Evolutionary conservation across 2,329 filamentous ascomycete genomes (phyloP), one percentile per base, ranked within the genome.

Genomic region (Colletotrichum lindemuthianum): DNA sequence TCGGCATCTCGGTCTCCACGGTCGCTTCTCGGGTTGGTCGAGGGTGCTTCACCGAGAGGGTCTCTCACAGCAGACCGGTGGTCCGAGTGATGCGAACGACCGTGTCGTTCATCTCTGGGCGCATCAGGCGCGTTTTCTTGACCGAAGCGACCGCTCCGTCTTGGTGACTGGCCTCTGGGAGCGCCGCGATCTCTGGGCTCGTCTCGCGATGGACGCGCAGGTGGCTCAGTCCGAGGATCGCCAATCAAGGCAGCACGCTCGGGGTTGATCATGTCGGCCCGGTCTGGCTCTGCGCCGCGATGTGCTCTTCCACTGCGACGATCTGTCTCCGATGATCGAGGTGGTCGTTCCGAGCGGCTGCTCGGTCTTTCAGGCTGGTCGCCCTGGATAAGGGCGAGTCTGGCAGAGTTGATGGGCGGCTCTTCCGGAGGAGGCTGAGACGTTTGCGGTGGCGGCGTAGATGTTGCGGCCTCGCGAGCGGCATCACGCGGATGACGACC

Each of bases 341-440:
- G 53, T 13, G 60, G 51, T 37, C 63, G 59, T 12, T 68, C 61
- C 13, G 57, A 36, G 41, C 67, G 63, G 15, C 43, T 56, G 5
- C 24, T 24, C 24, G 59, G 34, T 12, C 65, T 48, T 16, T 60
- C 53, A 6, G 66, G 64, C 15, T 75, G 73, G 37, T 80, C 77
- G 43, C 72, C 73, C 15, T 77, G 70, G 55, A 86, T 80, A 6
- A 85, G 74, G 8, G 84, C 80, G 36, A 84, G 83, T 60, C 86
- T 80, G 55, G 86, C 84, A 1, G 86, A 84, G 65, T 87, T 87
- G 69, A 87, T 83, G 8, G 77, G 76, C 8, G 84, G 83, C 10
- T 84, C 85, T 15, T 76, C 72, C 10, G 75, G 69, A 12, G 77
- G 71, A n/a, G 74, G 57, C 36, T 73, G 66, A 9, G 61, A 47